A percentile compares a stretch with the other conserved stretches of the same genome.
phyloP scores from a whole-genome alignment of 805 yeast genomes.

The Pichia occidentalis region DNA sequence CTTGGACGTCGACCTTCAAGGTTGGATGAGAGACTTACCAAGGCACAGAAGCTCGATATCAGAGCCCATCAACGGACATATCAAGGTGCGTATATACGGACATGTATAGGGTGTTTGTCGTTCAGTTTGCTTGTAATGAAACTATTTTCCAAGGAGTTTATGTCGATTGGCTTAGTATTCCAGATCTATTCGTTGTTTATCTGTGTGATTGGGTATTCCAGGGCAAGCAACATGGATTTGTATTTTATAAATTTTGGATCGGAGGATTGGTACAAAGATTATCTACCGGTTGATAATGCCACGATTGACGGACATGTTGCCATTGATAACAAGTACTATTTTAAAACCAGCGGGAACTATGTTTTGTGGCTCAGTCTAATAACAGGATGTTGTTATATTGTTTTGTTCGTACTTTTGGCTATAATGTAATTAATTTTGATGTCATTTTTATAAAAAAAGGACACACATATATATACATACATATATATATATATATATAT shows the following conservation, averaged over 20 bases:
- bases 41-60: constrained; percentile 41
- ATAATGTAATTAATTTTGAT: constrained; percentile 29
- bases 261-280: constrained; percentile 20
- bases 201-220: constrained; percentile 32
- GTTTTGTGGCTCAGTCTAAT: constrained; percentile 46
- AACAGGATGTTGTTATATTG: constrained; percentile 45
- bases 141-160: constrained; percentile 55
- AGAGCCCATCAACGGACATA: constrained; percentile 76
- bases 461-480: background rate
- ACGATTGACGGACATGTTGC: constrained; percentile 6
- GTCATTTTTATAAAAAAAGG: background rate
- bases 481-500: background rate
- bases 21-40: constrained; percentile 31
- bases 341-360: constrained; percentile 54
- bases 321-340: constrained; percentile 30
- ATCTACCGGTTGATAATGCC: constrained; percentile 6
- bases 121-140: constrained; percentile 59
- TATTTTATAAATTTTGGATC: constrained; percentile 26
- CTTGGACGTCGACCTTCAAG: constrained; percentile 27
- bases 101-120: constrained; percentile 63
- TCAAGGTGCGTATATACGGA: constrained; percentile 75
- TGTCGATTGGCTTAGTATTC: constrained; percentile 61
- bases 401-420: constrained; percentile 44
- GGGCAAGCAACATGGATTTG: constrained; percentile 28
- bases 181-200: constrained; percentile 51